phyloP scores from a whole-genome alignment of 345 rosid species.

The Linum trigynum region DNA sequence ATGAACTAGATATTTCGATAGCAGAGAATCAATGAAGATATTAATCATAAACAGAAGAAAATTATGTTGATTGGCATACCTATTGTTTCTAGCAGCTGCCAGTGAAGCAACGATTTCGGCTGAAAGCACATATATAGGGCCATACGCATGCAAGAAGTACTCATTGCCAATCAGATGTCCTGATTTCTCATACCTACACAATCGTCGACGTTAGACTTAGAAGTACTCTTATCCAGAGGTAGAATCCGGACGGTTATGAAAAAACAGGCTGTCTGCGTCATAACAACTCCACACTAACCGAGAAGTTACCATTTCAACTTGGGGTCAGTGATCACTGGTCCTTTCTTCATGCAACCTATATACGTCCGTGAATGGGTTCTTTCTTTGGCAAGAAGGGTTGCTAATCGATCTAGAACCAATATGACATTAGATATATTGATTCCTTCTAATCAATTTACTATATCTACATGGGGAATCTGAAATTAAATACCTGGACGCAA shows the following conservation, averaged over 20 bases:
- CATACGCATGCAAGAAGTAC: constrained; percentile 72
- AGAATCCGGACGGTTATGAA: background rate
- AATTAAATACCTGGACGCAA: constrained; percentile 58
- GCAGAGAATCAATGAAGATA: background rate
- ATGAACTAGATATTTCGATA: background rate
- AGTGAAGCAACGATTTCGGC: constrained; percentile 65
- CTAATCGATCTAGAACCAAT: constrained; percentile 53
- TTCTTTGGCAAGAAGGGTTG: constrained; percentile 73
- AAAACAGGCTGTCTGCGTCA: background rate
- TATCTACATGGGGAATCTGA: background rate
- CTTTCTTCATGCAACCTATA: constrained; percentile 90
- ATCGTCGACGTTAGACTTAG: background rate
- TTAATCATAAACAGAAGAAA: background rate
- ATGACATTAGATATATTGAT: too few species aligned
- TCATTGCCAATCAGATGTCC: constrained; percentile 74
- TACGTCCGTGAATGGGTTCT: constrained; percentile 46
- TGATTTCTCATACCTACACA: constrained; percentile 63
- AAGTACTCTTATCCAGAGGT: background rate
- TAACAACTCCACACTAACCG: constrained; percentile 1
- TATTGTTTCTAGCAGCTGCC: constrained; percentile 55
- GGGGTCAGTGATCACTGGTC: constrained; percentile 70
- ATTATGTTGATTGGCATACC: constrained; percentile 32
- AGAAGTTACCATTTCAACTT: constrained; percentile 53
- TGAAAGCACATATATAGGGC: constrained; percentile 65
- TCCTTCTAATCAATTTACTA: background rate